Percentiles rank a stretch among this genome's conserved stretches.
Conservation (phyloP, 1,284 basidiomycete genomes). For the Bjerkandera adusta region DNA sequence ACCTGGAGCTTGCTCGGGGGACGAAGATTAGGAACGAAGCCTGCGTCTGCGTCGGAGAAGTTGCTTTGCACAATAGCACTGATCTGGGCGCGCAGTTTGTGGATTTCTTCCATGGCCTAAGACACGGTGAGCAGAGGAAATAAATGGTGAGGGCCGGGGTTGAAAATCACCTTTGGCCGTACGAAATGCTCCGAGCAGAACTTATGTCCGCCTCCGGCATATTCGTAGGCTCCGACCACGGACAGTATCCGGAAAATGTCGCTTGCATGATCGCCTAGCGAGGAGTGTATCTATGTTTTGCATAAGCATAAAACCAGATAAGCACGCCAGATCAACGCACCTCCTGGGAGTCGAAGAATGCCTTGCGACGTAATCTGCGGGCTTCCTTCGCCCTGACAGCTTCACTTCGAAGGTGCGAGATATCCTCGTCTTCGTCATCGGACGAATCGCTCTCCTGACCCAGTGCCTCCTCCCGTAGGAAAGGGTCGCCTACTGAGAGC, state of each 20-base stretch:
- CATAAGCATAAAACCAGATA: neutral
- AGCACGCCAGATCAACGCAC: too few relatives aligned
- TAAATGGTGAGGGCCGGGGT: neutral
- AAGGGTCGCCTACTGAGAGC: slow-evolving; percentile 94
- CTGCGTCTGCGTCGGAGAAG: slow-evolving; percentile 60
- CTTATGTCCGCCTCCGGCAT: slow-evolving; percentile 71
- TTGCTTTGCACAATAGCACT: slow-evolving; percentile 76
- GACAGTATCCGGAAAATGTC: slow-evolving; percentile 90
- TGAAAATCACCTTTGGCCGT: slow-evolving; percentile 71
- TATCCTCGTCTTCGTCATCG: slow-evolving; percentile 41
- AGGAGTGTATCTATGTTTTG: slow-evolving; percentile 62
- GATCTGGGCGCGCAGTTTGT: slow-evolving; percentile 93
- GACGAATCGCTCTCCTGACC: slow-evolving; percentile 44
- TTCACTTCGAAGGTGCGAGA: slow-evolving; percentile 57
- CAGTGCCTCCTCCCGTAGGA: slow-evolving; percentile 79
- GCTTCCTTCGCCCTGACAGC: slow-evolving; percentile 66
- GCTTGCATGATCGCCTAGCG: slow-evolving; percentile 82
- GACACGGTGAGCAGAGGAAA: neutral
- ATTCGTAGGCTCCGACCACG: slow-evolving; percentile 96
- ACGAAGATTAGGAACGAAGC: slow-evolving; percentile 57
- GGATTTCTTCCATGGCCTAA: slow-evolving; percentile 98
- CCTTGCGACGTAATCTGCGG: slow-evolving; percentile 61
- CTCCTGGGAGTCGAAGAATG: slow-evolving; percentile 79
- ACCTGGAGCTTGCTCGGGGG: slow-evolving; percentile 81
- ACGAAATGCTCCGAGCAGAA: slow-evolving; percentile 94